Percentiles rank a stretch among this genome's conserved stretches.
Conservation (phyloP, 495 filamentous ascomycete genomes). For the Daldinia caldariorum region DNA sequence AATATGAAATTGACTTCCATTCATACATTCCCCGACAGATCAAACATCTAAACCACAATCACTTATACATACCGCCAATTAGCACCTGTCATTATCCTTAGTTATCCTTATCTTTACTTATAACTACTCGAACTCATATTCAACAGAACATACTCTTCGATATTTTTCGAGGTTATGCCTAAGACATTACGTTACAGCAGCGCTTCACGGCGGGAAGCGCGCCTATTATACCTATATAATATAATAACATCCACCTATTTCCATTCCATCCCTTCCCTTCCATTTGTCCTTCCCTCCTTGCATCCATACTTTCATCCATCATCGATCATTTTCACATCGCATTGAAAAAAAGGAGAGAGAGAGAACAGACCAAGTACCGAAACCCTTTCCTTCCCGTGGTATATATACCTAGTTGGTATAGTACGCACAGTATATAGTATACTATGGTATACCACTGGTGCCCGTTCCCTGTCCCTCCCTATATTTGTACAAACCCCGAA, state of each 20-base stretch:
- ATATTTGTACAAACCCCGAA: not conserved
- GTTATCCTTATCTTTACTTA: too few relatives aligned
- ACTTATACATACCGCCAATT: too few relatives aligned
- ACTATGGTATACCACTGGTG: not conserved
- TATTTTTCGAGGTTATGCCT: not conserved
- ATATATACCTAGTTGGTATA: too few relatives aligned
- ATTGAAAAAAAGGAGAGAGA: not conserved
- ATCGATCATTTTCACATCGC: conserved; percentile 1
- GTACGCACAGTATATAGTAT: not conserved
- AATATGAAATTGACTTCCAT: not conserved
- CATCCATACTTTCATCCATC: not conserved
- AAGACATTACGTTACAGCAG: not conserved
- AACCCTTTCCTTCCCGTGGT: not conserved
- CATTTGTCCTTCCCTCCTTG: not conserved
- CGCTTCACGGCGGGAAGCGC: not conserved
- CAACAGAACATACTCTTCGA: not conserved
- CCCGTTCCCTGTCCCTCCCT: not conserved
- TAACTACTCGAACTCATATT: not conserved
- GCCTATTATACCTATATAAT: conserved; percentile 8
- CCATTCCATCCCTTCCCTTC: not conserved
- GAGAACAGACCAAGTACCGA: not conserved
- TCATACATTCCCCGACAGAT: not conserved
- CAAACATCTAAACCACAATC: not conserved
- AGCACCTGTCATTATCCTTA: too few relatives aligned
- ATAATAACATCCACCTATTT: not conserved